Evolutionary conservation across 768 basidiomycete species (phyloP).

Genomic region (Lentinula detonsa): DNA sequence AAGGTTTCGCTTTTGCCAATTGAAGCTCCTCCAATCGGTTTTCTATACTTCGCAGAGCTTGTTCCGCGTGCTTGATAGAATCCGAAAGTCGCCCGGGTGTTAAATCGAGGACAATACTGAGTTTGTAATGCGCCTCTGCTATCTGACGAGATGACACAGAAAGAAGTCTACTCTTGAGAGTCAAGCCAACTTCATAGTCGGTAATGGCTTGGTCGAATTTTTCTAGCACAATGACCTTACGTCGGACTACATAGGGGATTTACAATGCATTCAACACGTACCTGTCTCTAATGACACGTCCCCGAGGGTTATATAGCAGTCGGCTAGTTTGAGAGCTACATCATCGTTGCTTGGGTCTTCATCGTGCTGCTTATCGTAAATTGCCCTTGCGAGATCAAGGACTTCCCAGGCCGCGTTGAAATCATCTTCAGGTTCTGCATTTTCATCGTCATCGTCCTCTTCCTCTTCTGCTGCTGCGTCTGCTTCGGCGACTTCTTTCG

Average conservation of each 20-base stretch:
- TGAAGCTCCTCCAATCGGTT: constrained; percentile 58
- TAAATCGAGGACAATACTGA: constrained; percentile 90
- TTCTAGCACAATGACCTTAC: constrained; percentile 41
- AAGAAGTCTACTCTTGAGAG: constrained; percentile 66
- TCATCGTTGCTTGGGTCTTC: constrained; percentile 49
- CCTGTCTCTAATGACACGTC: constrained; percentile 98
- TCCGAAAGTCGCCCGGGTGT: constrained; percentile 80
- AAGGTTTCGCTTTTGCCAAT: constrained; percentile 26
- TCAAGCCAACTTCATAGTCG: constrained; percentile 77
- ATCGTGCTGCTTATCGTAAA: constrained; percentile 65
- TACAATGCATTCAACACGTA: constrained; percentile 27
- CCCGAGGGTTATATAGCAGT: constrained; percentile 85
- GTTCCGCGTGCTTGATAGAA: constrained; percentile 76
- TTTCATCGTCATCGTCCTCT: constrained; percentile 53
- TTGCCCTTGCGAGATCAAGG: constrained; percentile 86
- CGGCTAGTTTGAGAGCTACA: constrained; percentile 77
- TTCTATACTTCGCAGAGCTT: constrained; percentile 74
- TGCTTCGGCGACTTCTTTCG: constrained; percentile 37
- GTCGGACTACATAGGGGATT: not conserved
- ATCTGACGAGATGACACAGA: constrained; percentile 89
- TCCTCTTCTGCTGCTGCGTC: constrained; percentile 35
- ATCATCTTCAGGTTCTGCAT: constrained; percentile 88
- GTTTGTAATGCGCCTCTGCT: constrained; percentile 90
- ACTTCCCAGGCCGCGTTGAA: constrained; percentile 98
- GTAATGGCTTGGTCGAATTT: constrained; percentile 93